Base-by-base conservation (phyloP, 139 green algal genomes). In the Chlamydomonas asymmetrica region DNA sequence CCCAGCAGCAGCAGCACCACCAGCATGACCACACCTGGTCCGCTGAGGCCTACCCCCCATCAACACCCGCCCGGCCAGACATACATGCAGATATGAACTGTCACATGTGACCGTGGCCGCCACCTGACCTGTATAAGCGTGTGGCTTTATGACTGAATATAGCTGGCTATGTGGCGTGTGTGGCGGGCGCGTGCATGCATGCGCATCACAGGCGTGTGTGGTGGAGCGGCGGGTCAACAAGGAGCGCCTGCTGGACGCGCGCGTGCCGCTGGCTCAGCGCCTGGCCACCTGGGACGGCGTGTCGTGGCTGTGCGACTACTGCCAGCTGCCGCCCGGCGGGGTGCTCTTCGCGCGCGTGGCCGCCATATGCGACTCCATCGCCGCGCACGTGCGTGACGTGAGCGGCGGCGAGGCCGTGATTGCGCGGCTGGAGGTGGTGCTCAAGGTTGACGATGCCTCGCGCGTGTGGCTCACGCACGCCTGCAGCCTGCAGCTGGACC, bases 391-490 rank as follows among this genome's bases (percentile, higher is more conserved):
- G 66, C 40, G 32, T 8, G 76, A 87, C 31, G 74, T 78, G 9
- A 75, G 40, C 34, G 32, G 32, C 23, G 76, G 76, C 20, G 23
- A 16, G 22, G 34, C 77, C 32, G 35, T 54, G 13, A 67, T 82
- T 29, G 59, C 75, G 35, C 76, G 76, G 29, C 83, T 87, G 81
- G 69, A 83, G 66, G 59, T 87, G 37, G 81, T 66, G 60, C 83
- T 83, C 52, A 69, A 76, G 32, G 60, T 87, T 23, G 81, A 87
- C 50, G 57, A 74, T 3, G 13, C 68, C 72, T 83, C 78, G 71
- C 69, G 80, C 7, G 68, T 85, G 9, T 85, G 80, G 80, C 59
- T 85, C 23, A 66, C 74, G 45, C 74, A 76, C 70, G 80, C 70
- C 75, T 70, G 68, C 70, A 75, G 56, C 1, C 57, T 85, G 13